Evolutionary conservation across 164 flowering plant species (phyloP).

Genomic region (Chimonanthus praecox): DNA sequence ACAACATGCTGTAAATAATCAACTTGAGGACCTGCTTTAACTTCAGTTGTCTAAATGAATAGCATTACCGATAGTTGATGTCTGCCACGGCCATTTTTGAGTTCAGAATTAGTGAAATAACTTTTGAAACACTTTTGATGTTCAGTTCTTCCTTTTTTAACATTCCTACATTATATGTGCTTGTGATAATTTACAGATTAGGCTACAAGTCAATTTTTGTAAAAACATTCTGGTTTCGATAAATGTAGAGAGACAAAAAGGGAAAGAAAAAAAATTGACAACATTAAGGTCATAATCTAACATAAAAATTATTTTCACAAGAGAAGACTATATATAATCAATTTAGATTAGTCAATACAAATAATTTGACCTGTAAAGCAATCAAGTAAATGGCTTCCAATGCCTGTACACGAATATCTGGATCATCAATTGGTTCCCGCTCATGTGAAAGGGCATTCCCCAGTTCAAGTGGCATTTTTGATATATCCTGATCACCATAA

Average conservation of each 20-base stretch:
- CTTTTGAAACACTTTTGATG: no score
- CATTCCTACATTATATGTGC: no score
- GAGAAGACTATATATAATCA: background rate
- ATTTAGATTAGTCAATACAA: background rate
- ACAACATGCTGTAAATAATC: background rate
- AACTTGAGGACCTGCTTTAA: background rate
- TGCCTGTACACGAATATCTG: conserved; percentile 77
- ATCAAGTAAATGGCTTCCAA: conserved; percentile 83
- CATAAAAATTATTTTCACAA: no score
- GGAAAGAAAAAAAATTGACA: background rate
- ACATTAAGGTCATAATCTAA: background rate
- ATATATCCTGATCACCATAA: conserved; percentile 63
- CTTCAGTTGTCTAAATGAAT: background rate
- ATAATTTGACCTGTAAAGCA: conserved; percentile 52
- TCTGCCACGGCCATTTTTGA: background rate
- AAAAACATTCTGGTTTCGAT: no score
- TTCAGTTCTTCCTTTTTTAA: no score
- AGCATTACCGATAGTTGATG: background rate
- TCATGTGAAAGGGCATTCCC: conserved; percentile 77
- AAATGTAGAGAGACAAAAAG: no score
- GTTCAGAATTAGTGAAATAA: background rate
- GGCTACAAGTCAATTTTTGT: no score
- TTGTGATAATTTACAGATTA: no score
- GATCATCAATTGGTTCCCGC: conserved; percentile 76
- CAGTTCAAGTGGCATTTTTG: conserved; percentile 94